Conservation (phyloP, 1,284 basidiomycete genomes). For the Lignosus rhinocerotis region DNA sequence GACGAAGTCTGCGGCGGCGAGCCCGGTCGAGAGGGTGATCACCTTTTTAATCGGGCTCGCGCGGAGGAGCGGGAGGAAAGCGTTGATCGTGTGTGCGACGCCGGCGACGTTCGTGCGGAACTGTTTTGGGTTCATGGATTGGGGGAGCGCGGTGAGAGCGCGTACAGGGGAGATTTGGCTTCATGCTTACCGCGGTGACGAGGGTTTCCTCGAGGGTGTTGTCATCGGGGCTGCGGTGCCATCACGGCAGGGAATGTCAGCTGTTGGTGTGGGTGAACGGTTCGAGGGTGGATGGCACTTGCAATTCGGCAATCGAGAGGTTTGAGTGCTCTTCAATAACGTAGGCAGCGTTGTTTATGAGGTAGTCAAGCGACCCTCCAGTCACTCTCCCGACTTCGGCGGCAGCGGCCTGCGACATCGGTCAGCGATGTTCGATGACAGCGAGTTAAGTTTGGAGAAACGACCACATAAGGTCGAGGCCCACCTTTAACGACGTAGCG, state of each 20-base stretch:
- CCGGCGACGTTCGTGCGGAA: conserved; percentile 40
- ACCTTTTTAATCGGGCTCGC: conserved; percentile 40
- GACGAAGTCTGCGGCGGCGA: conserved; percentile 34
- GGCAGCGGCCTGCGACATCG: conserved; percentile 19
- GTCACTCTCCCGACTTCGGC: conserved; percentile 27
- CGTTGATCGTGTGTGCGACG: conserved; percentile 38
- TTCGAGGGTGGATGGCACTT: background rate
- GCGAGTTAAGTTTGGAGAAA: background rate
- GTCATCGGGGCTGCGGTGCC: conserved; percentile 7
- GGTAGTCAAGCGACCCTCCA: conserved; percentile 34
- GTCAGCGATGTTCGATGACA: background rate
- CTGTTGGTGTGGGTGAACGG: background rate
- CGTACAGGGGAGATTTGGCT: background rate
- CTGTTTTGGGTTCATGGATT: conserved; percentile 4
- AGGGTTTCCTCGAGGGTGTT: conserved; percentile 29
- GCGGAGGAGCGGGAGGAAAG: conserved; percentile 39
- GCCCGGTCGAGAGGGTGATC: conserved; percentile 34
- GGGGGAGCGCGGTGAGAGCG: background rate
- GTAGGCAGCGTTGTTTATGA: conserved; percentile 36
- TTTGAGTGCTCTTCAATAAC: conserved; percentile 3
- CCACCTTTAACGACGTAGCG: conserved; percentile 22
- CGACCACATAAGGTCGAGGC: background rate
- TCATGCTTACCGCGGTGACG: conserved; percentile 18
- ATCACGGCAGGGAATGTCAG: background rate
- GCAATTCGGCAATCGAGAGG: conserved; percentile 19